These are phyloP conservation scores for Apiotrichum laibachii DNA, from an alignment of 1,284 basidiomycete species.

Conservation along the genomic window DNA sequence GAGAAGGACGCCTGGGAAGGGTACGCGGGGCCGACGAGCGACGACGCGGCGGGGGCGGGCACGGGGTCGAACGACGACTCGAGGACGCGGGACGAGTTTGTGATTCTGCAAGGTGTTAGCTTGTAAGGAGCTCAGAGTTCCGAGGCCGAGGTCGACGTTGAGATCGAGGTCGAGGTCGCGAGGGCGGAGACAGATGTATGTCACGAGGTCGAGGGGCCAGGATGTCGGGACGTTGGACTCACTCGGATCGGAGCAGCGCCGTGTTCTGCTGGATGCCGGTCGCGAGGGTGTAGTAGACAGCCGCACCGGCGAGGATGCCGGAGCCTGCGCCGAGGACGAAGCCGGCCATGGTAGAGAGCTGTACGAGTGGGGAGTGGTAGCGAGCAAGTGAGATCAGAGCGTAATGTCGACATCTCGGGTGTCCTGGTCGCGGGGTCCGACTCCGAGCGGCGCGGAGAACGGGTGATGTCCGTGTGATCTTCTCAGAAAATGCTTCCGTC, in stretches of 20 bases:
- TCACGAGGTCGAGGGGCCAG: no score
- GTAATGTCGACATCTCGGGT: not conserved
- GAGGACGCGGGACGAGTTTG: constrained; percentile 22
- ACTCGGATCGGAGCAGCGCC: constrained; percentile 34
- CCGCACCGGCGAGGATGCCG: constrained; percentile 43
- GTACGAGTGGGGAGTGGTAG: not conserved
- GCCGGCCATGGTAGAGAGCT: constrained; percentile 34
- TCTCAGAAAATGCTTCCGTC: not conserved
- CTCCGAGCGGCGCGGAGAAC: not conserved
- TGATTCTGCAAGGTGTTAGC: constrained; percentile 1
- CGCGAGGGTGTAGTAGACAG: constrained; percentile 48
- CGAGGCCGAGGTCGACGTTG: not conserved
- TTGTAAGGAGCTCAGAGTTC: no score
- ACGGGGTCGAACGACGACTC: constrained; percentile 31
- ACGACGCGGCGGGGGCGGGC: constrained; percentile 28
- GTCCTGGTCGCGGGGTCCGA: not conserved
- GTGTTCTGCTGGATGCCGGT: constrained; percentile 30
- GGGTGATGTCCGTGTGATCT: not conserved
- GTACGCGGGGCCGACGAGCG: constrained; percentile 31
- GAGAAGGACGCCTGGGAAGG: constrained; percentile 27
- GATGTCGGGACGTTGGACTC: constrained; percentile 10
- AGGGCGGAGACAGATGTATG: not conserved
- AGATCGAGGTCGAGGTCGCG: not conserved
- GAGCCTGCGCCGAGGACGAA: constrained; percentile 44
- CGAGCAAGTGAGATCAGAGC: not conserved